A percentile compares a stretch with the other conserved stretches of the same genome.
These are phyloP conservation scores for Diaporthe vexans DNA, from an alignment of 2,329 filamentous ascomycete species.

Conservation along the genomic window DNA sequence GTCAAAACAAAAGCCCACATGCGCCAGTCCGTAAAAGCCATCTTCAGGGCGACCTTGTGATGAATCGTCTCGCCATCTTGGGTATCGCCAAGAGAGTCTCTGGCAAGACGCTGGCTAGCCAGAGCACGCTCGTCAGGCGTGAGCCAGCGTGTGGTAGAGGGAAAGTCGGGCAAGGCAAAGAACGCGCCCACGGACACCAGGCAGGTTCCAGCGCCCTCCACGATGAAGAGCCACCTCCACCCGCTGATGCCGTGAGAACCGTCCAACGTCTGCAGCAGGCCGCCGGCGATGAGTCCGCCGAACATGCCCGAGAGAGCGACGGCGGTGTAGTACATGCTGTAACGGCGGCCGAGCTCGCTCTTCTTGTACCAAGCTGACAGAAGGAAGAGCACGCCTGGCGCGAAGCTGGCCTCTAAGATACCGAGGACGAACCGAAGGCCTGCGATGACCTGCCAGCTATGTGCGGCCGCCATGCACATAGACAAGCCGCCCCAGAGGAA, in stretches of 20 bases:
- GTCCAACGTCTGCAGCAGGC: conserved; percentile 53
- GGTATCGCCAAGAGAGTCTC: conserved; percentile 72
- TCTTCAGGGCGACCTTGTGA: conserved; percentile 46
- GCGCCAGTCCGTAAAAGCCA: conserved; percentile 54
- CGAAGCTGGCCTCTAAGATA: conserved; percentile 70
- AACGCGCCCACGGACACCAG: conserved; percentile 8
- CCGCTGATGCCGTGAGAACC: conserved; percentile 26
- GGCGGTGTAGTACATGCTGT: conserved; percentile 41
- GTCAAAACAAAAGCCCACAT: conserved; percentile 57
- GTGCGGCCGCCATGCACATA: conserved; percentile 55
- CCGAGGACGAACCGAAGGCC: conserved; percentile 62
- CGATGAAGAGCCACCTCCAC: conserved; percentile 37
- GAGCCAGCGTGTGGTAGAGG: conserved; percentile 37
- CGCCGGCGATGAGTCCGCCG: conserved; percentile 67
- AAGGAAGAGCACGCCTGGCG: conserved; percentile 70
- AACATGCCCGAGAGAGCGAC: conserved; percentile 52
- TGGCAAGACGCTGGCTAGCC: conserved; percentile 71
- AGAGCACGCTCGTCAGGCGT: conserved; percentile 58
- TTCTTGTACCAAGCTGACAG: conserved; percentile 75
- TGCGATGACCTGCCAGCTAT: conserved; percentile 46
- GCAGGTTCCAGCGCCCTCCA: conserved; percentile 33
- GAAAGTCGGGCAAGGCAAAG: conserved; percentile 37
- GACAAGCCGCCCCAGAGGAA: conserved; percentile 56
- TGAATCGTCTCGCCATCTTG: conserved; percentile 62
- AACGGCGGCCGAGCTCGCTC: conserved; percentile 33